Base-by-base conservation (phyloP, 2,329 filamentous ascomycete species). In the Rutstroemia sydowiana region DNA sequence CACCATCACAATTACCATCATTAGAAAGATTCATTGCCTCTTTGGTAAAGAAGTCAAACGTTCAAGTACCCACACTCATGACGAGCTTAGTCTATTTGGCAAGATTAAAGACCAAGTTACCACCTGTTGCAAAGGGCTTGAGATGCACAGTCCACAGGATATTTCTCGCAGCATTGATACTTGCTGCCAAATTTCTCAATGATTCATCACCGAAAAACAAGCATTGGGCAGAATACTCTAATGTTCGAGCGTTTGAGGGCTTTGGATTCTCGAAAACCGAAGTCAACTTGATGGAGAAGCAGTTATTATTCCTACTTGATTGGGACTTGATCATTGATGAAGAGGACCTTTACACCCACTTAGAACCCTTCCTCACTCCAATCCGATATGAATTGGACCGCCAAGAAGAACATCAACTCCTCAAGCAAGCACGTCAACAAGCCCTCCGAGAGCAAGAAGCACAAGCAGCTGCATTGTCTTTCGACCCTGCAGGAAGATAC, bases 181-280 rank as follows among this genome's bases (percentile, higher is more conserved):
- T 85, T 42, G 84, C 93, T 1, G 92, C 93, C 63, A 98, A 98
- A 83, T 96, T 96, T 70, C 80, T 97, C 62, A 97, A 98, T 70
- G 93, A 97, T 76, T 95, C 90, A 56, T 96, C 90, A 11, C 93
- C 93, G 57, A 97, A 97, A 84, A 98, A 98, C 81, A 97, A 97
- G 83, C 93, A 98, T 78, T 98, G 93, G 93, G 91, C 93, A 59
- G 85, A 84, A 64, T 98, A 97, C 76, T 95, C 87, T 55, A 74
- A 84, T 63, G 84, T 95, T 61, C 78, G 77, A 10, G 73, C 76
- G 8, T 67, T 63, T 56, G 77, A 74, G 66, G 81, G 76, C 65
- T 98, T 97, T 65, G 88, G 90, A 62, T 97, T 98, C 77, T 92
- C 84, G 64, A 79, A 91, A 61, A 93, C 88, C 32, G 93, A 98